A percentile compares a stretch with the other conserved stretches of the same genome.
Conservation (phyloP, 108 stramenopile species). For the Skeletonema menzelii region DNA sequence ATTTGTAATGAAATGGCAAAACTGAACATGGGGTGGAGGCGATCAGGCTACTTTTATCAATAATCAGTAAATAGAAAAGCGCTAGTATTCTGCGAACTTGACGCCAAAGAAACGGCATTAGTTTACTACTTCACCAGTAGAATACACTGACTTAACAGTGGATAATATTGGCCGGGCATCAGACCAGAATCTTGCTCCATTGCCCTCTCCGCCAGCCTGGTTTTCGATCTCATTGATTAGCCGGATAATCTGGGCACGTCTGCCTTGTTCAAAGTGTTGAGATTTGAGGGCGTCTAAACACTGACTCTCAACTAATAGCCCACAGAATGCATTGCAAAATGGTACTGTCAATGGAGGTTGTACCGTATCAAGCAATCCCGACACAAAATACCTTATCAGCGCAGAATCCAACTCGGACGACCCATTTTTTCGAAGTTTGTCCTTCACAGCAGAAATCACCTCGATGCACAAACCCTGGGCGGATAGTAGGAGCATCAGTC, state of each 20-base stretch:
- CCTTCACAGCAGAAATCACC: conserved; percentile 55
- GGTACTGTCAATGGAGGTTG: conserved; percentile 68
- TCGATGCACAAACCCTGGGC: conserved; percentile 61
- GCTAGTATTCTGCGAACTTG: neutral
- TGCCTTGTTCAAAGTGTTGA: conserved; percentile 59
- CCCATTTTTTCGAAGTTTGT: conserved; percentile 52
- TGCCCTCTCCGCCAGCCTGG: neutral
- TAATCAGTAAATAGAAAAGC: neutral
- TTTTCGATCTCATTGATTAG: conserved; percentile 12
- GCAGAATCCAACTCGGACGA: conserved; percentile 72
- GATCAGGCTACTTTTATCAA: neutral
- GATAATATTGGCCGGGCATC: neutral
- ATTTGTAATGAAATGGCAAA: conserved; percentile 25
- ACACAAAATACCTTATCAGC: conserved; percentile 75
- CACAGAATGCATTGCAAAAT: conserved; percentile 53
- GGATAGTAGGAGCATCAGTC: conserved; percentile 68
- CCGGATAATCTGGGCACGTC: conserved; percentile 13
- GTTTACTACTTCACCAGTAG: neutral
- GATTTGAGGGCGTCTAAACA: conserved; percentile 77
- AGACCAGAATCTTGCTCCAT: neutral
- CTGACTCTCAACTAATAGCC: conserved; percentile 50
- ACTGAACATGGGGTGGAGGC: neutral
- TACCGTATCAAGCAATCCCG: conserved; percentile 66
- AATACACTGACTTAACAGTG: neutral
- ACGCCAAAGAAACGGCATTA: neutral